Conservation (phyloP, 2,329 filamentous ascomycete genomes). For the Rhynchosporium agropyri region DNA sequence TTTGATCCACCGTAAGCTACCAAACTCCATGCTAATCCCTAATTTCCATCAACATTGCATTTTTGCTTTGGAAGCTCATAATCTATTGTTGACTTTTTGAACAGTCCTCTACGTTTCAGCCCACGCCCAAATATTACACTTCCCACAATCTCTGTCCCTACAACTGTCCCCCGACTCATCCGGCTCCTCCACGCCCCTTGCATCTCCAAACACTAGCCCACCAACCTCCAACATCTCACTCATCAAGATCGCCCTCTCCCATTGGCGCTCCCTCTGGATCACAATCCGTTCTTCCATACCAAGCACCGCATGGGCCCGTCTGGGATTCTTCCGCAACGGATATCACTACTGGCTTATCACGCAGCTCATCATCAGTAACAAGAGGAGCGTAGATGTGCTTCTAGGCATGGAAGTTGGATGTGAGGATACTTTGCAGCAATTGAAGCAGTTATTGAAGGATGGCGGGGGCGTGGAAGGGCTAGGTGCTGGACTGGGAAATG, state of each 20-base stretch:
- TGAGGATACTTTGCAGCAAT: conserved; percentile 31
- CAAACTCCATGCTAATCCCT: no score
- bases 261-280: conserved; percentile 34
- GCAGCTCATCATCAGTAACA: conserved; percentile 33
- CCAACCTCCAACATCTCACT: conserved; percentile 27
- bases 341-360: conserved; percentile 37
- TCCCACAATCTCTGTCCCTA: conserved; percentile 23
- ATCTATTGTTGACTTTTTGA: conserved; percentile 3
- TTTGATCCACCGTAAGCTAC: conserved; percentile 32
- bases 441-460: conserved; percentile 28
- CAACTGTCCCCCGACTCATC: conserved; percentile 6
- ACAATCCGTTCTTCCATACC: conserved; percentile 26
- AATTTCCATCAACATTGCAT: background rate
- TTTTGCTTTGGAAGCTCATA: background rate
- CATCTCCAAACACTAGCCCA: background rate
- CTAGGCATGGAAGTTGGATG: conserved; percentile 34
- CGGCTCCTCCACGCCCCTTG: conserved; percentile 15
- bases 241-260: conserved; percentile 30
- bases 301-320: conserved; percentile 23
- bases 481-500: conserved; percentile 1
- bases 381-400: conserved; percentile 28
- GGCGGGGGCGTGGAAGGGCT: background rate
- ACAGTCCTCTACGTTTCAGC: conserved; percentile 34
- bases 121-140: conserved; percentile 32
- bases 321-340: conserved; percentile 33